Conservation (phyloP, 2,329 filamentous ascomycete genomes). For the Diplocarpon mali region DNA sequence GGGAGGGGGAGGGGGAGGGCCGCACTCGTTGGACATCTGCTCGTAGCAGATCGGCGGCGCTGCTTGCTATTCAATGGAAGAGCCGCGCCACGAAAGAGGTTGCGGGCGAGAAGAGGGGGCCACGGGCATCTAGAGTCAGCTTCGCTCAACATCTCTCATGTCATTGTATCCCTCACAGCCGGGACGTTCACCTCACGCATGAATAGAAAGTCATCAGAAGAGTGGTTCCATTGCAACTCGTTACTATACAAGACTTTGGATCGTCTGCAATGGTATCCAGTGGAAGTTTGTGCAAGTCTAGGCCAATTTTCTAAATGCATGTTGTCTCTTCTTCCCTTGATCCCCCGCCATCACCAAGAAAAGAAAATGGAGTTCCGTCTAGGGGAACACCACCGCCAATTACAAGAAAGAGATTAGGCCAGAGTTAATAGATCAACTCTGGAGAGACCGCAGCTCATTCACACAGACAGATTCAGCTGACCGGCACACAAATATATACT, state of each 20-base stretch:
- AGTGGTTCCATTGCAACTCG: constrained; percentile 5
- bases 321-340: constrained; percentile 1
- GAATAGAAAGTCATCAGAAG: neutral
- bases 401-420: constrained; percentile 23
- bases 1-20: too few species aligned
- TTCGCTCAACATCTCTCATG: too few species aligned
- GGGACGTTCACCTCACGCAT: too few species aligned
- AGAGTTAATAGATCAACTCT: constrained; percentile 4
- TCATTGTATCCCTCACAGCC: too few species aligned
- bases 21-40: too few species aligned
- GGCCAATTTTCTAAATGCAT: constrained; percentile 4
- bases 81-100: too few species aligned
- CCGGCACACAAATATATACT: constrained; percentile 12
- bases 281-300: neutral
- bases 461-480: constrained; percentile 9
- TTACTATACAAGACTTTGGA: constrained; percentile 13
- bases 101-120: too few species aligned
- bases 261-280: constrained; percentile 1
- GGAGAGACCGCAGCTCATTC: constrained; percentile 7
- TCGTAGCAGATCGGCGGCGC: too few species aligned
- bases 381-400: constrained; percentile 10
- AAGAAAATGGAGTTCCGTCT: constrained; percentile 2
- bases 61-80: too few species aligned
- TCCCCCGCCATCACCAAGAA: neutral
- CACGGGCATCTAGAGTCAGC: too few species aligned